Conservation (phyloP, 2,329 filamentous ascomycete genomes). For the Trichoderma endophyticum region DNA sequence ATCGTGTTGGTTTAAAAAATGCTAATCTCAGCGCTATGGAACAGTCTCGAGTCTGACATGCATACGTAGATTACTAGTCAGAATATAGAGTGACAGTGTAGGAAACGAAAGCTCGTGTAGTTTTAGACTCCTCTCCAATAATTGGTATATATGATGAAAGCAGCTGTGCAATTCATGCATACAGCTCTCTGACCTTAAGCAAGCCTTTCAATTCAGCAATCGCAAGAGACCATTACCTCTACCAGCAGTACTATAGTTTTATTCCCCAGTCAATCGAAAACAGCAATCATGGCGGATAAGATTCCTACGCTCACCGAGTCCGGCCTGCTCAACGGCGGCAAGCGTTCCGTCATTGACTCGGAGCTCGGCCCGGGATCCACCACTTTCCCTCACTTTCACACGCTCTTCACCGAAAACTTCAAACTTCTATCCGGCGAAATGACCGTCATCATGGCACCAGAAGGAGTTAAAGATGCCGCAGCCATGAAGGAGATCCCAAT, state of each 20-base stretch:
- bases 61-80: background rate
- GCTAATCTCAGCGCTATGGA: background rate
- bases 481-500: background rate
- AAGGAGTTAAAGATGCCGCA: constrained; percentile 2
- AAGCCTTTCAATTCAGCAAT: background rate
- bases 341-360: constrained; percentile 2
- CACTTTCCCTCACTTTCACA: constrained; percentile 12
- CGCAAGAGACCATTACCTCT: background rate
- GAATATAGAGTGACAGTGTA: background rate
- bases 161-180: background rate
- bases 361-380: background rate
- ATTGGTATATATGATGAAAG: background rate
- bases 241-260: background rate
- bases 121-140: background rate
- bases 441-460: background rate
- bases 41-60: background rate
- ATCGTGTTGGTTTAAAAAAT: background rate
- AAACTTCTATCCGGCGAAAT: background rate
- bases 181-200: background rate
- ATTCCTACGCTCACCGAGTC: background rate
- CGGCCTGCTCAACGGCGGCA: constrained; percentile 9
- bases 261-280: background rate
- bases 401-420: background rate
- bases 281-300: constrained; percentile 1
- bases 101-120: background rate